phyloP scores from a whole-genome alignment of 1,284 basidiomycete species.

The Apiotrichum sp. region DNA sequence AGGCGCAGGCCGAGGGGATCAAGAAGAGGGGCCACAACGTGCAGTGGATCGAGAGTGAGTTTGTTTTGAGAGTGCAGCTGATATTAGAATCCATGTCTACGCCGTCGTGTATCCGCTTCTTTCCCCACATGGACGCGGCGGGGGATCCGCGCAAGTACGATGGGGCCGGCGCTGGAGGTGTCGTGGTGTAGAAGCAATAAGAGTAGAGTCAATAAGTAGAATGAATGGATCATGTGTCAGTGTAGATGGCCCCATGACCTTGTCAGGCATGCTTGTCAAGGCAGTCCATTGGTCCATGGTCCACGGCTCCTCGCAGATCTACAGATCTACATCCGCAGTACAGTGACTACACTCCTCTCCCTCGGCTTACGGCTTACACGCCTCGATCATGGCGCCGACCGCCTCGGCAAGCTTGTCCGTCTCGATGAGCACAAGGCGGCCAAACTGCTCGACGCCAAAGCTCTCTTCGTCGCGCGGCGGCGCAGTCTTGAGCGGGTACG shows the following conservation, averaged over 20 bases:
- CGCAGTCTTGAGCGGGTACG: constrained; percentile 61
- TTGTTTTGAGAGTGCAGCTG: constrained; percentile 20
- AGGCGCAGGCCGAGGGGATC: constrained; percentile 20
- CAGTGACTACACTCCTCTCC: not conserved
- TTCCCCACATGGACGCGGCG: constrained; percentile 21
- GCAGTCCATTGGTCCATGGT: no score
- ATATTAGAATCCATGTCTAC: constrained; percentile 18
- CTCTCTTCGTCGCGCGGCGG: constrained; percentile 62
- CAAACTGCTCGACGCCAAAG: constrained; percentile 73
- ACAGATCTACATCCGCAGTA: no score
- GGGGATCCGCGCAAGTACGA: constrained; percentile 34
- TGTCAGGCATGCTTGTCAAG: no score
- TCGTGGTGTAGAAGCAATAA: no score
- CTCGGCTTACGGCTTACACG: constrained; percentile 8
- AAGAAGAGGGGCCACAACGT: constrained; percentile 26
- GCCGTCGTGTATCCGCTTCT: constrained; percentile 25
- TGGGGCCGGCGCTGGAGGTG: constrained; percentile 7
- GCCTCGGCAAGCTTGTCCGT: constrained; percentile 37
- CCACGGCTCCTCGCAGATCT: no score
- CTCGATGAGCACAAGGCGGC: constrained; percentile 65
- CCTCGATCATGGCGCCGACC: constrained; percentile 46
- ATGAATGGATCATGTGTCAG: no score
- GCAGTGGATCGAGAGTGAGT: constrained; percentile 28
- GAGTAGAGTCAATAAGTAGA: no score
- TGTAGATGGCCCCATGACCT: no score